A percentile compares a stretch with the other conserved stretches of the same genome.
Evolutionary conservation across 306 rosid species (phyloP).

Genomic region (Cicer bijugum): DNA sequence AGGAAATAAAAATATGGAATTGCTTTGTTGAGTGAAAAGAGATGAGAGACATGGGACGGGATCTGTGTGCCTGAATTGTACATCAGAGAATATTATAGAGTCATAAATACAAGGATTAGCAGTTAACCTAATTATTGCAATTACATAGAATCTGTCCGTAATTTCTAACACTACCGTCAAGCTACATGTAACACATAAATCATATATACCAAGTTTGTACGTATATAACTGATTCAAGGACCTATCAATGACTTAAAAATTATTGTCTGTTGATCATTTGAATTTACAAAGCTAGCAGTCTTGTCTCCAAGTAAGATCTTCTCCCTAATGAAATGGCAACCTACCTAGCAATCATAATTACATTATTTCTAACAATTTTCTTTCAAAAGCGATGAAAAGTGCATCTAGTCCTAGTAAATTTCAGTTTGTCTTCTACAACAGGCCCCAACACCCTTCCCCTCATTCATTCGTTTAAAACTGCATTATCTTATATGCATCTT

Average conservation of each 20-base stretch:
- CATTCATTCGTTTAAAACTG: neutral
- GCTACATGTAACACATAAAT: neutral
- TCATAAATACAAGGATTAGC: neutral
- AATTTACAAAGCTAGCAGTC: neutral
- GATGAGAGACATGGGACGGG: neutral
- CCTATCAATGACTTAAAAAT: neutral
- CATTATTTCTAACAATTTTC: too few relatives aligned
- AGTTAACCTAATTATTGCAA: neutral
- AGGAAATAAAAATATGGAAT: neutral
- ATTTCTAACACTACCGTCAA: neutral
- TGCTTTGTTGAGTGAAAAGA: conserved; percentile 11
- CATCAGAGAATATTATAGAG: neutral
- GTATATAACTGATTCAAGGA: neutral
- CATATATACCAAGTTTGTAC: neutral
- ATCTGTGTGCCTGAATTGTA: neutral
- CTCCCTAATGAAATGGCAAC: neutral
- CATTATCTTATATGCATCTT: conserved; percentile 11
- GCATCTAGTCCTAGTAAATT: neutral
- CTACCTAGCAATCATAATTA: neutral
- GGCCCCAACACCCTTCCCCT: neutral
- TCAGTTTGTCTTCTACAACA: neutral
- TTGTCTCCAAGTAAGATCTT: neutral
- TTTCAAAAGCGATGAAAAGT: too few relatives aligned
- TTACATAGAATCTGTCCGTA: neutral
- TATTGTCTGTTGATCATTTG: neutral